Conservation (phyloP, 2,329 filamentous ascomycete genomes). For the Penicillium sp. region DNA sequence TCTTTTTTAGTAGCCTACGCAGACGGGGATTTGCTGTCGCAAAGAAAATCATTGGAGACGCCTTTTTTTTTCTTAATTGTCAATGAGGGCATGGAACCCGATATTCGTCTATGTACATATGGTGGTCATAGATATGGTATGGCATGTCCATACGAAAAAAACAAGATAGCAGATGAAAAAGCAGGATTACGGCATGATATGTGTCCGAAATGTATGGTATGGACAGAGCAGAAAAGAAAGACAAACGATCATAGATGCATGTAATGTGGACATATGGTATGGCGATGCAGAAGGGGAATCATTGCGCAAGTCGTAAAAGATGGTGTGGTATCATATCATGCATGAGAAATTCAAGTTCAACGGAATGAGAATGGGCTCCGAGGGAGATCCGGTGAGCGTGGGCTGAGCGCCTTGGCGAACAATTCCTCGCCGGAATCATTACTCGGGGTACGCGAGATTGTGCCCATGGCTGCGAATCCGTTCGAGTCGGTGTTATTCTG, state of each 20-base stretch:
- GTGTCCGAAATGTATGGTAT: background rate
- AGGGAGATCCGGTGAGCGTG: conserved; percentile 80
- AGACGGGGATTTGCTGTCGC: background rate
- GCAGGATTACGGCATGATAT: conserved; percentile 9
- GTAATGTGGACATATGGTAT: conserved; percentile 14
- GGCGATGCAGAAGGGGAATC: conserved; percentile 29
- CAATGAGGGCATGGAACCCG: background rate
- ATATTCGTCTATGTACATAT: conserved; percentile 21
- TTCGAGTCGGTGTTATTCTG: conserved; percentile 28
- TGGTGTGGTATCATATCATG: conserved; percentile 7
- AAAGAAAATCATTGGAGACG: background rate
- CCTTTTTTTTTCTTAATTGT: background rate
- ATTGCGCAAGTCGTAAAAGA: conserved; percentile 21
- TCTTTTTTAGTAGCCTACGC: background rate
- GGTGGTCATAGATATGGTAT: conserved; percentile 10
- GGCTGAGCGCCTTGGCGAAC: conserved; percentile 84
- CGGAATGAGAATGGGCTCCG: conserved; percentile 74
- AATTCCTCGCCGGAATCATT: conserved; percentile 71
- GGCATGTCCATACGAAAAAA: conserved; percentile 9
- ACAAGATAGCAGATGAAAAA: conserved; percentile 10
- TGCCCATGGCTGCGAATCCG: conserved; percentile 23
- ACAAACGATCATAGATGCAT: conserved; percentile 8
- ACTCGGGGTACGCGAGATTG: conserved; percentile 36
- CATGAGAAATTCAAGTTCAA: conserved; percentile 10
- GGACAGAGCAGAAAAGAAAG: background rate